phyloP scores from a whole-genome alignment of 2,329 filamentous ascomycete genomes.

The Capronia epimyces region DNA sequence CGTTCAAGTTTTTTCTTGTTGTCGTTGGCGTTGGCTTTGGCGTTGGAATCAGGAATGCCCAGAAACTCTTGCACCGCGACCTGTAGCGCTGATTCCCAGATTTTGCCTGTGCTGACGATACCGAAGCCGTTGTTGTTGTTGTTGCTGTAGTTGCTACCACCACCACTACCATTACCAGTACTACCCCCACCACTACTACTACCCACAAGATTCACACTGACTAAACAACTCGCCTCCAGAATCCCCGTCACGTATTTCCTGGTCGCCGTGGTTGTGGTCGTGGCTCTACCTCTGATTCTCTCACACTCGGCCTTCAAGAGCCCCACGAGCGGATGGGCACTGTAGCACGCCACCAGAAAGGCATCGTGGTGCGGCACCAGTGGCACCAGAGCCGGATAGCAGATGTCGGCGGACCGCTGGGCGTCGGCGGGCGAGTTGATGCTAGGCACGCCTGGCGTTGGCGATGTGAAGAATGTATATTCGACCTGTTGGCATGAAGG shows the following conservation, averaged over 20 bases:
- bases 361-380: constrained; percentile 53
- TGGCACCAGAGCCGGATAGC: constrained; percentile 51
- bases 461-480: constrained; percentile 59
- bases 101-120: constrained; percentile 79
- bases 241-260: constrained; percentile 67
- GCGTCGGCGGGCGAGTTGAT: constrained; percentile 75
- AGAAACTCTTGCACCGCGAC: constrained; percentile 62
- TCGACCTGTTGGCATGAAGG: constrained; percentile 33
- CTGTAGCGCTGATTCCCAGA: constrained; percentile 70
- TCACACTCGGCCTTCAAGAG: constrained; percentile 48
- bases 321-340: constrained; percentile 69
- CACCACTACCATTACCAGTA: neutral
- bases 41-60: constrained; percentile 31
- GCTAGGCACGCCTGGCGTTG: constrained; percentile 58
- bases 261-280: constrained; percentile 15
- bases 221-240: constrained; percentile 73
- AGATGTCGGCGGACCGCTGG: constrained; percentile 55
- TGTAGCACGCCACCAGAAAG: constrained; percentile 86
- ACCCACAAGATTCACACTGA: constrained; percentile 54
- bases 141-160: neutral
- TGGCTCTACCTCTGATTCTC: constrained; percentile 19
- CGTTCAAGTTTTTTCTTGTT: constrained; percentile 33
- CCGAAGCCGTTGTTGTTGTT: constrained; percentile 32
- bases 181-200: neutral
- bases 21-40: constrained; percentile 21